These are phyloP conservation scores for Pseudocercospora cruenta DNA, from an alignment of 2,329 filamentous ascomycete genomes.

Conservation along the genomic window DNA sequence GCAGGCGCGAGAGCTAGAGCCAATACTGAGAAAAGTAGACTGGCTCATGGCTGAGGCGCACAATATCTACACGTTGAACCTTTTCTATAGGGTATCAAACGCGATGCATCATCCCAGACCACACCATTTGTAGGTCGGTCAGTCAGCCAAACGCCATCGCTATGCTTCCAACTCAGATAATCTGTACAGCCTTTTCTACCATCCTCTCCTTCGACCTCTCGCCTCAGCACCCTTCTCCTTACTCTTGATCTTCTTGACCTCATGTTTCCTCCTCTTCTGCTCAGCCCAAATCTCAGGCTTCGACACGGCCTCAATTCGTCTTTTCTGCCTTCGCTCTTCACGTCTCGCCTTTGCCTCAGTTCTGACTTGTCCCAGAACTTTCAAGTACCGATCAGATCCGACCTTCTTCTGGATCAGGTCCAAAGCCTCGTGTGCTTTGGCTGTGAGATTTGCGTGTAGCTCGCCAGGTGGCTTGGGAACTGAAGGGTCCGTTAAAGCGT, in stretches of 20 bases:
- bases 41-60: too few species aligned
- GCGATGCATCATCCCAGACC: conserved; percentile 12
- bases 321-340: conserved; percentile 76
- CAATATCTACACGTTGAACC: not conserved
- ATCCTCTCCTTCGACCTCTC: conserved; percentile 71
- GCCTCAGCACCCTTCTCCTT: conserved; percentile 78
- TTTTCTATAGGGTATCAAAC: not conserved
- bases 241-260: conserved; percentile 79
- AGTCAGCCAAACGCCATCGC: conserved; percentile 17
- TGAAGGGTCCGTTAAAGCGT: conserved; percentile 80
- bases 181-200: conserved; percentile 45
- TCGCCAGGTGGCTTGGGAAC: conserved; percentile 60
- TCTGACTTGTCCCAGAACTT: conserved; percentile 71
- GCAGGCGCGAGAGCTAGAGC: too few species aligned
- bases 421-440: conserved; percentile 75
- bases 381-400: conserved; percentile 79
- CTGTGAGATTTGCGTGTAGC: conserved; percentile 70
- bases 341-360: conserved; percentile 72
- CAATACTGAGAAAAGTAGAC: too few species aligned
- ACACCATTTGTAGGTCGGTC: not conserved
- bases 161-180: conserved; percentile 12
- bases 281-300: conserved; percentile 77
- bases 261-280: conserved; percentile 81
- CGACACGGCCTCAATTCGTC: conserved; percentile 83
- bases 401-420: conserved; percentile 82